Percentiles rank a stretch among this genome's conserved stretches.
Conservation (phyloP, 768 basidiomycete species). For the Auricularia cornea region DNA sequence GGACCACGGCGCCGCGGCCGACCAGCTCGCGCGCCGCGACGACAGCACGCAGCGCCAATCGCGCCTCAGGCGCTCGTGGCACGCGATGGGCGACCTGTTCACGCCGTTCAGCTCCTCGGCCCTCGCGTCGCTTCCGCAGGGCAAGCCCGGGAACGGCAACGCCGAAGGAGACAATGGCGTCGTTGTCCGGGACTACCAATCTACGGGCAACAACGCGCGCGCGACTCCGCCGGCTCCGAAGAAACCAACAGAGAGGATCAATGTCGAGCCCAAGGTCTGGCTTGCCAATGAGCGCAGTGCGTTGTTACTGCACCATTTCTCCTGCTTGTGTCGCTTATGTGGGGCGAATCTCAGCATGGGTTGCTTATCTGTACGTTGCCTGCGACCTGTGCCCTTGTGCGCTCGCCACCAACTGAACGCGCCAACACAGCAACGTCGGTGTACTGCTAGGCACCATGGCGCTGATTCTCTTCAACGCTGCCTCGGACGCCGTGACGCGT, state of each 20-base stretch:
- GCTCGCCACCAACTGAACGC: background rate
- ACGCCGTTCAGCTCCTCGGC: conserved; percentile 67
- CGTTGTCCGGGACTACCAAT: conserved; percentile 52
- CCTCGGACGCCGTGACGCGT: conserved; percentile 59
- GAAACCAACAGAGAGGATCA: conserved; percentile 73
- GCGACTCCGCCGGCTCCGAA: conserved; percentile 57
- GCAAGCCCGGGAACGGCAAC: conserved; percentile 52
- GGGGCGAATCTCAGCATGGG: conserved; percentile 29
- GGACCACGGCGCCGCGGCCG: background rate
- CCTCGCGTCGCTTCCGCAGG: conserved; percentile 40
- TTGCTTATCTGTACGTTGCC: conserved; percentile 59
- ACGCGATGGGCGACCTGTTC: conserved; percentile 47
- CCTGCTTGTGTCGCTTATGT: background rate
- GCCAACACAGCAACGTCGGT: conserved; percentile 43
- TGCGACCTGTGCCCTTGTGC: background rate
- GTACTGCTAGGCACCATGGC: conserved; percentile 79
- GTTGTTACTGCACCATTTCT: conserved; percentile 14
- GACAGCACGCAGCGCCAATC: conserved; percentile 27
- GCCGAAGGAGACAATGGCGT: conserved; percentile 45
- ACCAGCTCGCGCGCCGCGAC: background rate
- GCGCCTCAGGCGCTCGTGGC: conserved; percentile 43
- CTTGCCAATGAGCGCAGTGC: conserved; percentile 91
- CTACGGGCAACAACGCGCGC: conserved; percentile 31
- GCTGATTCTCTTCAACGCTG: conserved; percentile 82
- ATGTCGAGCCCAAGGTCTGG: conserved; percentile 94